phyloP scores from a whole-genome alignment of 2,329 filamentous ascomycete genomes.

The Emericellopsis atlantica region DNA sequence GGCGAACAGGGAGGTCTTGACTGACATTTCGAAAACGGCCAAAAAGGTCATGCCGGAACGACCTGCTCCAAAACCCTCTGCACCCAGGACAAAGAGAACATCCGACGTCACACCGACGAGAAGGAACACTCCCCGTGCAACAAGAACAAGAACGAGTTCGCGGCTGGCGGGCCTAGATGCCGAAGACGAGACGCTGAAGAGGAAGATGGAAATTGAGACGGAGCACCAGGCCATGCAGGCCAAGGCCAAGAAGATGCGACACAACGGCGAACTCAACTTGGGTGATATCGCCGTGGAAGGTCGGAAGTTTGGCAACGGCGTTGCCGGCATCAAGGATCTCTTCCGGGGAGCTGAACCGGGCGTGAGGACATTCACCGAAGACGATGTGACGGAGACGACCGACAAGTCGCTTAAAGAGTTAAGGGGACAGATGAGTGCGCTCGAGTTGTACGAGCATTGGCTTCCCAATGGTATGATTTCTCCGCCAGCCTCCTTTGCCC shows the following conservation, averaged over 20 bases:
- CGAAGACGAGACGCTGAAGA: constrained; percentile 31
- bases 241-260: constrained; percentile 44
- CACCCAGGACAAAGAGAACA: constrained; percentile 9
- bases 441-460: constrained; percentile 76
- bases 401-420: constrained; percentile 64
- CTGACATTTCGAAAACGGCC: constrained; percentile 61
- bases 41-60: constrained; percentile 52
- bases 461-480: constrained; percentile 56
- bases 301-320: constrained; percentile 57
- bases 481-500: neutral
- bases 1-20: constrained; percentile 68
- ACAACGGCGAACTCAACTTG: constrained; percentile 51
- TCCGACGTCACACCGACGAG: constrained; percentile 24
- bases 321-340: constrained; percentile 49
- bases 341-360: constrained; percentile 63
- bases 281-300: constrained; percentile 71
- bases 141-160: constrained; percentile 45
- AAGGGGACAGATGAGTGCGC: constrained; percentile 61
- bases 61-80: constrained; percentile 28
- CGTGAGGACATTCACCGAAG: constrained; percentile 72
- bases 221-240: constrained; percentile 25
- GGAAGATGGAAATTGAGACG: constrained; percentile 36
- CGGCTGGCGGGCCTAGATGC: constrained; percentile 42
- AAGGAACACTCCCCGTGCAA: constrained; percentile 33
- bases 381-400: constrained; percentile 67